Conservation (phyloP, 192 early-diverging fungal genomes). For the Umbelopsis sp. region DNA sequence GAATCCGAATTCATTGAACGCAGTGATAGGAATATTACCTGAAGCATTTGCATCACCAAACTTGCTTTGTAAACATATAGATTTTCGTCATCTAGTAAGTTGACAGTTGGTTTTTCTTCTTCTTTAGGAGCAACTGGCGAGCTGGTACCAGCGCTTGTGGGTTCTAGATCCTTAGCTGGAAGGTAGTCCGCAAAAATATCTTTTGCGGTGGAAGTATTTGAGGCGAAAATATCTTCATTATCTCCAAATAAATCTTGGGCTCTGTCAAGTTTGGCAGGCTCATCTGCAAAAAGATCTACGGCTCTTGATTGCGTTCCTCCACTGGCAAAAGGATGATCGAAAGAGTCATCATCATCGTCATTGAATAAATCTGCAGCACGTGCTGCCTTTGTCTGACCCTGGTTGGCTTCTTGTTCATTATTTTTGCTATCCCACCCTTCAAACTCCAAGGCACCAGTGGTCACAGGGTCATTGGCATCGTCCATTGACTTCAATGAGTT, state of each 20-base stretch:
- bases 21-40: constrained; percentile 39
- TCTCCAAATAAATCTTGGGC: constrained; percentile 33
- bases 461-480: background rate
- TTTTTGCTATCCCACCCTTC: background rate
- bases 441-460: background rate
- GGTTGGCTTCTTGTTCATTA: background rate
- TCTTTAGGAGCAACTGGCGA: background rate
- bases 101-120: constrained; percentile 1
- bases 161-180: background rate
- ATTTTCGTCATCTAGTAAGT: constrained; percentile 33
- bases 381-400: background rate
- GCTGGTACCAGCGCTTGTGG: background rate
- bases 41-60: constrained; percentile 62
- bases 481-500: constrained; percentile 1
- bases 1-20: background rate
- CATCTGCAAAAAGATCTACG: constrained; percentile 24
- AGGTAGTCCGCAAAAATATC: constrained; percentile 6
- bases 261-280: constrained; percentile 8
- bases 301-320: background rate
- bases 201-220: constrained; percentile 1
- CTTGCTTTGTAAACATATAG: constrained; percentile 58
- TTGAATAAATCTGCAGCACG: constrained; percentile 29
- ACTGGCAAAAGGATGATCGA: constrained; percentile 35
- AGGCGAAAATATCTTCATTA: constrained; percentile 29
- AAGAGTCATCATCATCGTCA: constrained; percentile 21